These are phyloP conservation scores for Penicillium frequentans DNA, from an alignment of 2,329 filamentous ascomycete genomes.

Conservation along the genomic window DNA sequence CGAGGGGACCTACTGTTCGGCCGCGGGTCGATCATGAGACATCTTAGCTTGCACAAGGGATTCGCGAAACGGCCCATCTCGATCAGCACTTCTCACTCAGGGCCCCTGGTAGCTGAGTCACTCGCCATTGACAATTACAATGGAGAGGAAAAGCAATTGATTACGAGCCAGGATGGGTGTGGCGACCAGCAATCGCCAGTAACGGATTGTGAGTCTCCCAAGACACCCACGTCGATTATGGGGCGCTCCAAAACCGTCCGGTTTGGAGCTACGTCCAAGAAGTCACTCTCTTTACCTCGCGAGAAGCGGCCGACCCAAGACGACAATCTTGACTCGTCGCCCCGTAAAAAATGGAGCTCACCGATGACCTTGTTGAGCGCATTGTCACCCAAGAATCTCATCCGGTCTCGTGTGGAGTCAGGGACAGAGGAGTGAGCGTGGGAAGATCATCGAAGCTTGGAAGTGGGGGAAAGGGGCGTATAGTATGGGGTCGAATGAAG, in stretches of 20 bases:
- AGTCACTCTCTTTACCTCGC: conserved; percentile 5
- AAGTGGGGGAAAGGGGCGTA: neutral
- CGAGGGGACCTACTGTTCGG: conserved; percentile 66
- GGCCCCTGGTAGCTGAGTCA: conserved; percentile 11
- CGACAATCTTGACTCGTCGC: conserved; percentile 10
- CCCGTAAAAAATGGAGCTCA: conserved; percentile 23
- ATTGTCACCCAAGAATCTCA: conserved; percentile 18
- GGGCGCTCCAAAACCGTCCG: conserved; percentile 16
- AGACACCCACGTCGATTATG: conserved; percentile 12
- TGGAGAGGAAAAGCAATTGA: conserved; percentile 15
- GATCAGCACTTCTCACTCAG: conserved; percentile 32
- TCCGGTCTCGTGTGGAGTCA: conserved; percentile 1
- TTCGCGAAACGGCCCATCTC: conserved; percentile 72
- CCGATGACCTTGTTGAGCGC: conserved; percentile 16
- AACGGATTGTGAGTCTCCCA: conserved; percentile 12
- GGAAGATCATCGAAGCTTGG: conserved; percentile 1
- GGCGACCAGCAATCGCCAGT: conserved; percentile 10
- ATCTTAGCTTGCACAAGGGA: conserved; percentile 75
- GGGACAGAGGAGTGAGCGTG: neutral
- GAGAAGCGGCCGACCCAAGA: conserved; percentile 17
- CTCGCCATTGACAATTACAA: conserved; percentile 9
- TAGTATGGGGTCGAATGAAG: neutral
- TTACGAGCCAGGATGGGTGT: conserved; percentile 7
- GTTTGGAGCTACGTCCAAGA: conserved; percentile 12
- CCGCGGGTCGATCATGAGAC: conserved; percentile 79